These are phyloP conservation scores for Hortiboletus flavorubellus DNA, from an alignment of 768 basidiomycete species.

Conservation along the genomic window DNA sequence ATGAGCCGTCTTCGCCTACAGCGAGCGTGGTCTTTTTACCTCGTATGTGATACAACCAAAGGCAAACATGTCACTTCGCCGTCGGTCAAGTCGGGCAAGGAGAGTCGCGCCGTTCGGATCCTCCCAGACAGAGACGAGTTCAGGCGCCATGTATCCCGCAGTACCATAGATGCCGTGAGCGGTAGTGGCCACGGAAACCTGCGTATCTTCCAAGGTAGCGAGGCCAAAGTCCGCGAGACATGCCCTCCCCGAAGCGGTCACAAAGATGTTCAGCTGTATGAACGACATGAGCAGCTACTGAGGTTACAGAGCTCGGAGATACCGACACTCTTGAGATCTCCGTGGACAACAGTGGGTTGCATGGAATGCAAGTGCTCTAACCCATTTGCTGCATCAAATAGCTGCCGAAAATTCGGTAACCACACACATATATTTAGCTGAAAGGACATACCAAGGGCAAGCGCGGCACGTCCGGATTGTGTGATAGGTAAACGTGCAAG, in stretches of 20 bases:
- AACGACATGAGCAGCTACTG: neutral
- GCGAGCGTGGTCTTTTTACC: conserved; percentile 13
- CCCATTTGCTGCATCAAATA: conserved; percentile 37
- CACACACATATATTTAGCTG: neutral
- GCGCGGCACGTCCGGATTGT: conserved; percentile 26
- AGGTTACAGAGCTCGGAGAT: neutral
- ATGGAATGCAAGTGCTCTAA: conserved; percentile 38
- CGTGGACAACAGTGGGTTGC: conserved; percentile 40
- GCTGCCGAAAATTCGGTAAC: conserved; percentile 21
- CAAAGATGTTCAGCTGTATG: conserved; percentile 28
- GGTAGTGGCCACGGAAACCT: conserved; percentile 13
- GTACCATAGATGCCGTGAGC: conserved; percentile 19
- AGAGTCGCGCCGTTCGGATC: conserved; percentile 8
- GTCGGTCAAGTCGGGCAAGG: conserved; percentile 19
- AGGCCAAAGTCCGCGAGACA: conserved; percentile 35
- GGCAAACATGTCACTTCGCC: conserved; percentile 35
- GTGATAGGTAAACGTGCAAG: conserved; percentile 28
- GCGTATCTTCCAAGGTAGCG: conserved; percentile 17
- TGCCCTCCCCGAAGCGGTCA: conserved; percentile 23
- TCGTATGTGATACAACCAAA: conserved; percentile 35
- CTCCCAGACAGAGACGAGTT: conserved; percentile 16
- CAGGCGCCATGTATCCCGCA: conserved; percentile 27
- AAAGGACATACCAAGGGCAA: conserved; percentile 31
- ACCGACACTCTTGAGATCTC: conserved; percentile 43
- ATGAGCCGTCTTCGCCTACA: neutral